Base-by-base conservation (phyloP, 768 basidiomycete genomes). In the Gyrodon lividus region DNA sequence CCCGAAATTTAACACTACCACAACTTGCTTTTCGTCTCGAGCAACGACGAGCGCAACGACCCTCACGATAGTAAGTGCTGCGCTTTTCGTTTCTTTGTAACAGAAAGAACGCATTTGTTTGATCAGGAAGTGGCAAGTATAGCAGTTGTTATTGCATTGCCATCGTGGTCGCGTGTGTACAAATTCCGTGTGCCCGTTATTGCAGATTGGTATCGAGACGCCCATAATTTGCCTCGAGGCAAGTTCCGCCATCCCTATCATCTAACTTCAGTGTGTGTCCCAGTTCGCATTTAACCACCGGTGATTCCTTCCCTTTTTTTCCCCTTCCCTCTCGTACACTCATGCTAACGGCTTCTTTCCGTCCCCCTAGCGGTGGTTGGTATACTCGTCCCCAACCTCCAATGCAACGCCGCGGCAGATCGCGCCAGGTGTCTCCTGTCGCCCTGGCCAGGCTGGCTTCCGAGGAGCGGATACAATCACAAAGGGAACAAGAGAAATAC, bases 381-480 rank as follows among this genome's bases (percentile, higher is more conserved):
- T 73, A 62, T 4, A 44, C 56, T 3, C 59, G 63, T 38, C 57
- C 63, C 4, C 67, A 64, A 2, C 55, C 57, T 2, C 54, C 54
- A 4, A 60, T 68, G 57, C 69, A 69, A 0, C 60, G 51, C 23
- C 68, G 77, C 7, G 77, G 77, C 8, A 66, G 75, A 35, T 76
- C 79, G 6, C 72, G 72, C 13, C 62, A 68, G 34, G 61, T 79
- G 4, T 74, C 77, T 0, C 62, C 63, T 6, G 71, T 71, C 37
- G 77, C 79, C 1, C 58, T 76, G 19, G 77, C 76, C 0, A 55
- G 77, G 46, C 67, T 67, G 19, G 75, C 76, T 0, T 74, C 74
- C 6, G 72, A 76, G 17, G 74, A 79, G 45, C 71, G 75, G 26
- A 56, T 63, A 50, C 64, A 37, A 2, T 28, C 54, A 45, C 50